phyloP scores from a whole-genome alignment of 1,284 basidiomycete species.

The Ganoderma lingzhi region DNA sequence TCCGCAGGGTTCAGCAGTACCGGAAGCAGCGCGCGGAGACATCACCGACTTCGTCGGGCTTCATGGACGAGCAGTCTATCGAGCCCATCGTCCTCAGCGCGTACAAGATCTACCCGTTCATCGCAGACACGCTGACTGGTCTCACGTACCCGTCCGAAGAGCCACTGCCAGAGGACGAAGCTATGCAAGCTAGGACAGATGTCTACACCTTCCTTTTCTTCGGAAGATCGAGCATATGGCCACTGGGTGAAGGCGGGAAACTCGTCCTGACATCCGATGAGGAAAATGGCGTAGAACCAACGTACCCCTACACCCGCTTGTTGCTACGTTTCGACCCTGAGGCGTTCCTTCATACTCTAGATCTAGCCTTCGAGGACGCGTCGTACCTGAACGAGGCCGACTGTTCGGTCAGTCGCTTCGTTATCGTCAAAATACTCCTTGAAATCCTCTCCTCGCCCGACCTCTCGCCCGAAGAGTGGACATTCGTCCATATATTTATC shows the following conservation, averaged over 20 bases:
- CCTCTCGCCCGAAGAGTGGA: slow-evolving; percentile 69
- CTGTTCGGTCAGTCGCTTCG: slow-evolving; percentile 75
- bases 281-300: slow-evolving; percentile 75
- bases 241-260: slow-evolving; percentile 72
- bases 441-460: slow-evolving; percentile 74
- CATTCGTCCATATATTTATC: slow-evolving; percentile 94
- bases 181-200: slow-evolving; percentile 70
- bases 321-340: slow-evolving; percentile 93
- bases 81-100: slow-evolving; percentile 78
- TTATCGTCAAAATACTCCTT: slow-evolving; percentile 87
- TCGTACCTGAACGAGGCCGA: slow-evolving; percentile 88
- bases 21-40: slow-evolving; percentile 49
- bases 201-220: slow-evolving; percentile 88
- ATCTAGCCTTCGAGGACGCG: slow-evolving; percentile 94
- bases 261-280: slow-evolving; percentile 78
- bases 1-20: slow-evolving; percentile 72
- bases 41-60: slow-evolving; percentile 37
- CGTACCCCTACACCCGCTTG: slow-evolving; percentile 90
- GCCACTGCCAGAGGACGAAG: slow-evolving; percentile 70
- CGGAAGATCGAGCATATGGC: slow-evolving; percentile 85
- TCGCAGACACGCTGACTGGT: slow-evolving; percentile 89
- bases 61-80: slow-evolving; percentile 51
- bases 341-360: slow-evolving; percentile 92
- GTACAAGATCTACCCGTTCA: slow-evolving; percentile 93
- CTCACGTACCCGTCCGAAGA: slow-evolving; percentile 89